Evolutionary conservation across 306 rosid species (phyloP).

Genomic region (Hylodesmum podocarpum): DNA sequence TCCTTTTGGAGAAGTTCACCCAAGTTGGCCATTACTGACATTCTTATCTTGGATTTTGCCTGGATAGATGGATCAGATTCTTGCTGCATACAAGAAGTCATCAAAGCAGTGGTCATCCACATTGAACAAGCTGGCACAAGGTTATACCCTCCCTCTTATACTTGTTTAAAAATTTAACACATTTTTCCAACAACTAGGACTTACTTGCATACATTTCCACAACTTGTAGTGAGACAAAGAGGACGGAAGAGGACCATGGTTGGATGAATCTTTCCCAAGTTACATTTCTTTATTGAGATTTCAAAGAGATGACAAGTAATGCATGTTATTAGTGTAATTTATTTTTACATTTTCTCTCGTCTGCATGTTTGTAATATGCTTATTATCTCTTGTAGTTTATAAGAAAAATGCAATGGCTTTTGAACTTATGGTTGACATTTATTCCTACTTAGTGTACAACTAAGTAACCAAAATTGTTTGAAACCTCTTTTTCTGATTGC

Average conservation of each 20-base stretch:
- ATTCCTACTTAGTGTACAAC: neutral
- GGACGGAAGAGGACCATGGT: conserved; percentile 96
- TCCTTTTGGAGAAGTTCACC: too few species aligned
- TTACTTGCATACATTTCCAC: conserved; percentile 6
- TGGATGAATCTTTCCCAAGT: conserved; percentile 49
- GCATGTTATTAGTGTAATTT: conserved; percentile 6
- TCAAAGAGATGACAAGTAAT: neutral
- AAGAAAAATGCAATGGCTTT: neutral
- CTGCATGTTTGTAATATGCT: conserved; percentile 11
- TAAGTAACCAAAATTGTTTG: neutral
- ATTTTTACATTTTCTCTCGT: conserved; percentile 4
- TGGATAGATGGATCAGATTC: conserved; percentile 44
- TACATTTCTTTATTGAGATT: conserved; percentile 7
- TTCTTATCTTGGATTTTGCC: neutral
- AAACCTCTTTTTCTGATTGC: neutral
- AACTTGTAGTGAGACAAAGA: conserved; percentile 76
- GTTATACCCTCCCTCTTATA: conserved; percentile 32
- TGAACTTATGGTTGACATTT: neutral
- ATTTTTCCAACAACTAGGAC: neutral
- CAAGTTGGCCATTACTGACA: too few species aligned
- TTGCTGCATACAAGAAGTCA: conserved; percentile 78
- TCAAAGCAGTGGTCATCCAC: conserved; percentile 94
- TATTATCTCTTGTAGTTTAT: neutral
- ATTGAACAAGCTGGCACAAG: conserved; percentile 47
- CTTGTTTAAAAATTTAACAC: neutral